Base-by-base conservation (phyloP, 345 rosid genomes). In the Jatropha curcas region DNA sequence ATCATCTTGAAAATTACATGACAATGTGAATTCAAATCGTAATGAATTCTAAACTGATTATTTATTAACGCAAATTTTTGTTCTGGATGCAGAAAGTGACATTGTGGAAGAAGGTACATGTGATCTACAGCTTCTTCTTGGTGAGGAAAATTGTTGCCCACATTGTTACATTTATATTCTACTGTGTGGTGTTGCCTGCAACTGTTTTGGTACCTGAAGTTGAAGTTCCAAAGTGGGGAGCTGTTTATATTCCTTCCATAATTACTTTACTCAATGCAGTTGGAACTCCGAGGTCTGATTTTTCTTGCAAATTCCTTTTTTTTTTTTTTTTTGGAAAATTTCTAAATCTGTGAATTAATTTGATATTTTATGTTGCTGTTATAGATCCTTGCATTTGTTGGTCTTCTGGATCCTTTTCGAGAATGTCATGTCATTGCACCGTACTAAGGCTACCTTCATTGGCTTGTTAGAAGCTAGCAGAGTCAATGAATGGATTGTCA, bases 401-500 rank as follows among this genome's bases (percentile, higher is more conserved):
- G 86, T 92, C 48, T 92, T 92, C 76, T 95, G 99, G 99, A 92
- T 95, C 78, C 89, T 94, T 16, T 94, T 92, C 48, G 99, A 94
- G 90, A 94, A 92, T 77, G 99, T 92, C 33, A 90, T 95, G 97
- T 92, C 99, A 6, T 80, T 92, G 43, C 99, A 92, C 55, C 84
- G 99, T 24, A 90, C 98, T 0, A 92, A 92, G 78, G 98, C 97
- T 6, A 89, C 98, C 5, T 89, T 94, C 77, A 88, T 90, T 3
- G 99, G 99, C 65, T 82, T 95, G 70, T 71, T 92, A 3, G 99
- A 92, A 78, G 89, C 89, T 0, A 94, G 93, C 27, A 84, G 98
- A 78, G 99, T 91, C 5, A 95, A 95, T 17, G 99, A 95, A 76
- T 95, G 99, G 99, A 86, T 95, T 37, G 99, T 95, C 37, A 95